Conservation (phyloP, 805 yeast genomes). For the Kluyveromyces starmeri region DNA sequence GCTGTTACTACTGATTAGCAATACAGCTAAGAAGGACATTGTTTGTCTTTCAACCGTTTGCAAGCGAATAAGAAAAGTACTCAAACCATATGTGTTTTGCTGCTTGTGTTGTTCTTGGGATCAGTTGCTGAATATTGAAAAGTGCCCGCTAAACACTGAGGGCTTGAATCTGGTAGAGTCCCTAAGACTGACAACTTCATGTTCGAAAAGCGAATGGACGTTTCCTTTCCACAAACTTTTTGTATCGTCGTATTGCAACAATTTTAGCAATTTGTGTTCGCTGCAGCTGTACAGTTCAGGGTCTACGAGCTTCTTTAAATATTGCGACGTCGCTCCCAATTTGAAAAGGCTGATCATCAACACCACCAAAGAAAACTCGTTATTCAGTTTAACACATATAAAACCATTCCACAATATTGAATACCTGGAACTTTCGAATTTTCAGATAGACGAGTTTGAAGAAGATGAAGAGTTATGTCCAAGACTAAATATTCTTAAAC, state of each 20-base stretch:
- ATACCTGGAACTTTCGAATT: constrained; percentile 32
- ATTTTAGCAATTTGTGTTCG: constrained; percentile 16
- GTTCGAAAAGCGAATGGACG: constrained; percentile 30
- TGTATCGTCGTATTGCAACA: background rate
- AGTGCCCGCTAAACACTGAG: constrained; percentile 10
- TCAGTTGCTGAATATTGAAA: constrained; percentile 7
- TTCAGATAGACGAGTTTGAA: constrained; percentile 36
- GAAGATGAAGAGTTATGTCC: constrained; percentile 19
- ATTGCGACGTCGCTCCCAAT: constrained; percentile 14
- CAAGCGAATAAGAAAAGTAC: constrained; percentile 9
- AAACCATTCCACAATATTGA: constrained; percentile 29
- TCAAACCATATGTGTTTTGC: constrained; percentile 12
- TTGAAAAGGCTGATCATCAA: constrained; percentile 15
- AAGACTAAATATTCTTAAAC: constrained; percentile 21
- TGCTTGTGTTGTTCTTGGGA: constrained; percentile 11
- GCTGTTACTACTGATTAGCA: constrained; percentile 7
- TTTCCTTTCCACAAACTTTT: constrained; percentile 26
- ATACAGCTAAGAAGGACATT: constrained; percentile 10
- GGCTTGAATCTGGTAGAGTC: constrained; percentile 10
- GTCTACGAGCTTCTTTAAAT: constrained; percentile 31
- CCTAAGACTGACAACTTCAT: constrained; percentile 21
- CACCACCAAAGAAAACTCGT: constrained; percentile 17
- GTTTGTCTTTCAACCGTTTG: constrained; percentile 9
- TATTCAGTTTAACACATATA: constrained; percentile 39
- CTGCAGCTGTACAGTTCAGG: constrained; percentile 22